Conservation (phyloP, 2,329 filamentous ascomycete genomes). For the Colletotrichum neosansevieriae region DNA sequence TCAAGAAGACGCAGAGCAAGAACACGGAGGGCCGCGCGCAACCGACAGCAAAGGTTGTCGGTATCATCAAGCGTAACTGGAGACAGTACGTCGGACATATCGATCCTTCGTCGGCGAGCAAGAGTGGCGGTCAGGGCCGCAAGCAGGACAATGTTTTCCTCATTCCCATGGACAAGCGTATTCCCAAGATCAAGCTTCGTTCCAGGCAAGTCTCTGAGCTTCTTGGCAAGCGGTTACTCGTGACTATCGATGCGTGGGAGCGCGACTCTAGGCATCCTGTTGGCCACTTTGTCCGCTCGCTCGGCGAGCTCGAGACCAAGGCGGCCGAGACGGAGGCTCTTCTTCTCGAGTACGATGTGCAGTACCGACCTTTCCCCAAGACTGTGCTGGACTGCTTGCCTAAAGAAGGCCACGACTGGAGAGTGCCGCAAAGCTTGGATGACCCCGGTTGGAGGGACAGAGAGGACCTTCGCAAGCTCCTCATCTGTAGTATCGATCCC, state of each 20-base stretch:
- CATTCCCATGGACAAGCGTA: conserved; percentile 97
- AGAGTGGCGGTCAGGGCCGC: conserved; percentile 79
- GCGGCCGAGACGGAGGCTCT: conserved; percentile 97
- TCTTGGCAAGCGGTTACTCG: conserved; percentile 89
- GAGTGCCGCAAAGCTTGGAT: conserved; percentile 81
- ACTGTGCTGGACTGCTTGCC: conserved; percentile 94
- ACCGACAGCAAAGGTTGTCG: conserved; percentile 92
- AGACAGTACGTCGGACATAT: conserved; percentile 97
- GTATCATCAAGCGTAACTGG: conserved; percentile 96
- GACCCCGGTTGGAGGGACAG: conserved; percentile 90
- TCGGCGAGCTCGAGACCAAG: conserved; percentile 95
- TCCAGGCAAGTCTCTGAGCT: conserved; percentile 92
- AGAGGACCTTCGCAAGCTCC: conserved; percentile 83
- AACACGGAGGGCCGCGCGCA: conserved; percentile 82
- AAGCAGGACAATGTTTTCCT: conserved; percentile 95
- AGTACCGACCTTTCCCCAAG: conserved; percentile 97
- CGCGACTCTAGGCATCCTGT: conserved; percentile 91
- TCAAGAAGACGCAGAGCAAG: conserved; percentile 84
- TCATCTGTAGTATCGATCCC: conserved; percentile 98
- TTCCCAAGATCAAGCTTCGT: conserved; percentile 94
- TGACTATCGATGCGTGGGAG: conserved; percentile 96
- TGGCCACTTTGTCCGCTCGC: conserved; percentile 91
- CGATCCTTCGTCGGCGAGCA: conserved; percentile 85
- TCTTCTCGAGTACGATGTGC: conserved; percentile 94
- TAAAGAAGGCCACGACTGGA: conserved; percentile 92